Conservation (phyloP, 73 alveolate species). For the Paramecium bursaria region DNA sequence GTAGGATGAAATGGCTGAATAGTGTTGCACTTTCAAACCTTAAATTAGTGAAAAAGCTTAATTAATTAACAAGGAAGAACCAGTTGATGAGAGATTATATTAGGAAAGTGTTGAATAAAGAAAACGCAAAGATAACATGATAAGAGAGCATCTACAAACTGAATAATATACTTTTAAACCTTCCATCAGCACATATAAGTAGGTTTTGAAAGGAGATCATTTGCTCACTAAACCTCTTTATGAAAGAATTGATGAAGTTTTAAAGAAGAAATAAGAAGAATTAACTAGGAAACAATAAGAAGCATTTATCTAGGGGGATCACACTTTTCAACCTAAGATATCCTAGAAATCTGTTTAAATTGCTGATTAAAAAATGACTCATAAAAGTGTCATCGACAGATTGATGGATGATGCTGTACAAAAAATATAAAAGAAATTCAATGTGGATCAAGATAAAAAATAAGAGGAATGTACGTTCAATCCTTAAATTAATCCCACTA, state of each 20-base stretch:
- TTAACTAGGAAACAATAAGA: conserved; percentile 30
- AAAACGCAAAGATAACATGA: conserved; percentile 55
- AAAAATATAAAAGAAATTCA: conserved; percentile 49
- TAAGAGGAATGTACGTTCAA: conserved; percentile 63
- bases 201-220: conserved; percentile 59
- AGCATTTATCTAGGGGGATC: conserved; percentile 8
- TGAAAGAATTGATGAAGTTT: conserved; percentile 66
- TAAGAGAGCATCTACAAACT: conserved; percentile 50
- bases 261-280: conserved; percentile 64
- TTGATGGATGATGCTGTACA: conserved; percentile 65
- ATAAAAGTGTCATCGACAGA: conserved; percentile 59
- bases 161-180: conserved; percentile 66
- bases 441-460: conserved; percentile 11
- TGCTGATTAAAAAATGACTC: conserved; percentile 50
- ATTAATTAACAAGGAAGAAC: conserved; percentile 34
- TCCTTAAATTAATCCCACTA: conserved; percentile 62
- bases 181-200: background rate
- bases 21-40: conserved; percentile 40
- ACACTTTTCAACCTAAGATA: conserved; percentile 61
- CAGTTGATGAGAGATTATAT: conserved; percentile 67
- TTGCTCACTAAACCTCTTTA: conserved; percentile 61
- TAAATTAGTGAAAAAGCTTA: conserved; percentile 10
- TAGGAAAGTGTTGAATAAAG: conserved; percentile 56
- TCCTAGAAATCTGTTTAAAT: conserved; percentile 42
- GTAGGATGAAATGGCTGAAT: conserved; percentile 16